phyloP scores from a whole-genome alignment of 768 basidiomycete species.

The Paxillus rubicundulus region DNA sequence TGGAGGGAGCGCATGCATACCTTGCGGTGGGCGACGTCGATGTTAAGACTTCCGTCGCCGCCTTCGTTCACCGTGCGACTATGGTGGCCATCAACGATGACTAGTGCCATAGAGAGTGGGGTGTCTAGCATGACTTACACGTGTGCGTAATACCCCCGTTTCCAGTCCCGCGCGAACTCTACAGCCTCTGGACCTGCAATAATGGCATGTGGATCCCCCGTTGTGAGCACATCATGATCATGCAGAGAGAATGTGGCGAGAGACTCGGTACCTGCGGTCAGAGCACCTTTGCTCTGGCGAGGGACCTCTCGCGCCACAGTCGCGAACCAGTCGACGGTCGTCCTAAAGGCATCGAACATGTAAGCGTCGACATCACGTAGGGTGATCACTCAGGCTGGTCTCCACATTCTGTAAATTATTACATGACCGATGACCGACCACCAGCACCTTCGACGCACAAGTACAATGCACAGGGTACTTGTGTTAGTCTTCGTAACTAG shows the following conservation, averaged over 20 bases:
- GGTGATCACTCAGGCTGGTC: not conserved
- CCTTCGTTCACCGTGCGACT: constrained; percentile 46
- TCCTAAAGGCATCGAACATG: constrained; percentile 51
- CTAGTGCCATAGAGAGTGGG: not conserved
- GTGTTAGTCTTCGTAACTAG: too few relatives aligned
- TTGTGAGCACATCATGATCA: not conserved
- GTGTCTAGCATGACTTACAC: constrained; percentile 14
- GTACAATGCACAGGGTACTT: too few relatives aligned
- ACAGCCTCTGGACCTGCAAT: constrained; percentile 19
- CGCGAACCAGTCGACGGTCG: constrained; percentile 44
- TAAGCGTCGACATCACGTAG: constrained; percentile 38
- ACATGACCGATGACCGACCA: too few relatives aligned
- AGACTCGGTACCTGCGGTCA: constrained; percentile 16
- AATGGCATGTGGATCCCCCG: not conserved
- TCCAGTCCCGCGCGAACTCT: constrained; percentile 57
- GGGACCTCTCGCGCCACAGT: constrained; percentile 20
- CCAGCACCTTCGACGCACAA: too few relatives aligned
- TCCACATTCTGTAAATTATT: too few relatives aligned
- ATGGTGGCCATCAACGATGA: not conserved
- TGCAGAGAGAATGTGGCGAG: too few relatives aligned
- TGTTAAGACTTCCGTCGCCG: constrained; percentile 46
- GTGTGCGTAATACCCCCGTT: constrained; percentile 42
- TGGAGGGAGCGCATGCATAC: constrained; percentile 30
- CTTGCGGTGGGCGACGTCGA: constrained; percentile 57
- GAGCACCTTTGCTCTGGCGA: constrained; percentile 8